These are phyloP conservation scores for Nannochloris sp. DNA, from an alignment of 139 green algal species.

Conservation along the genomic window DNA sequence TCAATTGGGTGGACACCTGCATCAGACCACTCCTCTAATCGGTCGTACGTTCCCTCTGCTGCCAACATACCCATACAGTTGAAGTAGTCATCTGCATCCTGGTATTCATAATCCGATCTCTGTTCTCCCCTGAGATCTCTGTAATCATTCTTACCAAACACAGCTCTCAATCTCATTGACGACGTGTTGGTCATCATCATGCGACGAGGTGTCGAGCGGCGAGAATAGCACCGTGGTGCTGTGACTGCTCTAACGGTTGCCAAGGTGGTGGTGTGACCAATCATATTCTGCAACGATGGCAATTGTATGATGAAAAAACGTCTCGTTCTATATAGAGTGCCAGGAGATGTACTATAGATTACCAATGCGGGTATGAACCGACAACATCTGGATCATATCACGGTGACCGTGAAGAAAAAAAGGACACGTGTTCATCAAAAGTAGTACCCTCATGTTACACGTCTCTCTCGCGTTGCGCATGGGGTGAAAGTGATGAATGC, in stretches of 20 bases:
- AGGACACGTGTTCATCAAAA: no score
- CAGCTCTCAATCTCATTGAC: no score
- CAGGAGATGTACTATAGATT: no score
- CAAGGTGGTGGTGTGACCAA: not conserved
- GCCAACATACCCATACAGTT: slow-evolving; percentile 97
- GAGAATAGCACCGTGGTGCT: slow-evolving; percentile 9
- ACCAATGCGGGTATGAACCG: no score
- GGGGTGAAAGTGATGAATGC: no score
- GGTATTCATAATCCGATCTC: slow-evolving; percentile 55
- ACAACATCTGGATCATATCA: no score
- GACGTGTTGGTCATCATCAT: not conserved
- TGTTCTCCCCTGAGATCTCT: not conserved
- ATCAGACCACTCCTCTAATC: slow-evolving; percentile 66
- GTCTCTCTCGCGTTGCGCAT: no score
- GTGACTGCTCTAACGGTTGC: not conserved
- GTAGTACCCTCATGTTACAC: no score
- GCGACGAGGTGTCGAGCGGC: not conserved
- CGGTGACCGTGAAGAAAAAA: no score
- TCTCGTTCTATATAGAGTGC: no score
- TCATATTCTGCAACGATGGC: no score
- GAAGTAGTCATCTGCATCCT: slow-evolving; percentile 92
- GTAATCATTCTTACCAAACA: slow-evolving; percentile 1
- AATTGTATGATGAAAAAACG: no score
- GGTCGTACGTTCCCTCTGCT: slow-evolving; percentile 67
- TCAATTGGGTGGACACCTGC: slow-evolving; percentile 70